Conservation (phyloP, 2,329 filamentous ascomycete species). For the Nemania abortiva region DNA sequence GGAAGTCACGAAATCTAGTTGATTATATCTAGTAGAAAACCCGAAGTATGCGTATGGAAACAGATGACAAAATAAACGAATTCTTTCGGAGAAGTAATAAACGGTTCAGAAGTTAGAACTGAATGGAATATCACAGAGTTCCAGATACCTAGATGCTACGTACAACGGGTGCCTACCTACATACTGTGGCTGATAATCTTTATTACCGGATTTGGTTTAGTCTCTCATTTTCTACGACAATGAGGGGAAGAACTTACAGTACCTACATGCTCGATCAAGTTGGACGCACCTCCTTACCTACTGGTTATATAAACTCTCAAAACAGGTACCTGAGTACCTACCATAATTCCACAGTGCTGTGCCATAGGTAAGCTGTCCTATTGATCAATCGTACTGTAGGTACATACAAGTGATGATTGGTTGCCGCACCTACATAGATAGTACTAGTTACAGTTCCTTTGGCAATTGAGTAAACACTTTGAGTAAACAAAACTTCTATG, state of each 20-base stretch:
- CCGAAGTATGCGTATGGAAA: not conserved
- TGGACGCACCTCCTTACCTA: not conserved
- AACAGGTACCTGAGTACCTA: not conserved
- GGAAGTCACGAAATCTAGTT: not conserved
- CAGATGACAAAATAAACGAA: no score
- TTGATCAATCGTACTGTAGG: no score
- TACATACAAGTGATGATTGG: no score
- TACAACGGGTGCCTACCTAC: slow-evolving; percentile 11
- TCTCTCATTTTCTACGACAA: not conserved
- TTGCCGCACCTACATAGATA: not conserved
- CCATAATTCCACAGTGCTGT: not conserved
- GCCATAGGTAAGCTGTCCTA: not conserved
- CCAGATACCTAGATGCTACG: slow-evolving; percentile 19
- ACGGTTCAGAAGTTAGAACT: not conserved
- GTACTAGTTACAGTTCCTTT: slow-evolving; percentile 10
- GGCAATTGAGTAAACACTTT: slow-evolving; percentile 5
- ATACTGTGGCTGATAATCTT: slow-evolving; percentile 17
- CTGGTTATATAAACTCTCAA: no score
- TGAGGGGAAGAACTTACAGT: not conserved
- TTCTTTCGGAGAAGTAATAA: not conserved
- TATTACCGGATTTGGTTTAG: slow-evolving; percentile 29
- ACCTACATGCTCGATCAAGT: not conserved
- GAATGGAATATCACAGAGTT: slow-evolving; percentile 11
- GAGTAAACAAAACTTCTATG: not conserved
- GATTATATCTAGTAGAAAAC: not conserved